Conservation (phyloP, 345 rosid genomes). For the Citrus cavaleriei region DNA sequence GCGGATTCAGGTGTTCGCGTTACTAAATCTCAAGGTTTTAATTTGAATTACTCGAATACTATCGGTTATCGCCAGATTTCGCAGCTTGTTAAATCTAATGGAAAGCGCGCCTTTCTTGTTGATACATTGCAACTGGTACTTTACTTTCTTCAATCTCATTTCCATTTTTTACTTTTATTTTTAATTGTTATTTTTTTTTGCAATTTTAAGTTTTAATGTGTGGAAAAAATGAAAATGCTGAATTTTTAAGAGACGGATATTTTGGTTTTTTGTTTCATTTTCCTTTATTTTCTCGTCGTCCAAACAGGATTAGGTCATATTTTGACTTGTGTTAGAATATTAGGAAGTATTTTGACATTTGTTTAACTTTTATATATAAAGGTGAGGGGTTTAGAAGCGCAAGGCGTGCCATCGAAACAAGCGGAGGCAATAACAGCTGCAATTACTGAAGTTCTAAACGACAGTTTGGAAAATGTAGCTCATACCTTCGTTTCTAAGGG, state of each 20-base stretch:
- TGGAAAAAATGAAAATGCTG: background rate
- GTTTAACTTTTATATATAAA: conserved; percentile 1
- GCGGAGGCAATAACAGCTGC: conserved; percentile 92
- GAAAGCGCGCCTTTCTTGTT: conserved; percentile 83
- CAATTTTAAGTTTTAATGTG: background rate
- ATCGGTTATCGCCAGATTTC: conserved; percentile 43
- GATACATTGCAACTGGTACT: conserved; percentile 90
- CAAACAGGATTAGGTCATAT: background rate
- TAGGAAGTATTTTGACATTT: no score
- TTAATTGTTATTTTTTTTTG: no score
- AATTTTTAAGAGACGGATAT: background rate
- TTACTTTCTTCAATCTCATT: background rate
- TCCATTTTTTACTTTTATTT: background rate
- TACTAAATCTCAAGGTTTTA: conserved; percentile 27
- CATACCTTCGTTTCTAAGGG: conserved; percentile 74
- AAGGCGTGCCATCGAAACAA: conserved; percentile 88
- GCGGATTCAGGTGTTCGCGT: conserved; percentile 24
- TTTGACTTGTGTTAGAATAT: background rate
- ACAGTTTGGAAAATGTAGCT: conserved; percentile 85
- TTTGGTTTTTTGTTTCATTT: background rate
- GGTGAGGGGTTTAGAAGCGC: conserved; percentile 88
- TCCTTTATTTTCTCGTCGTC: background rate
- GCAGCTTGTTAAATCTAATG: conserved; percentile 56
- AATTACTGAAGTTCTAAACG: conserved; percentile 80
- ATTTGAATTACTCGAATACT: conserved; percentile 7